These are phyloP conservation scores for Penicillium olsonii DNA, from an alignment of 2,329 filamentous ascomycete genomes.

Conservation along the genomic window DNA sequence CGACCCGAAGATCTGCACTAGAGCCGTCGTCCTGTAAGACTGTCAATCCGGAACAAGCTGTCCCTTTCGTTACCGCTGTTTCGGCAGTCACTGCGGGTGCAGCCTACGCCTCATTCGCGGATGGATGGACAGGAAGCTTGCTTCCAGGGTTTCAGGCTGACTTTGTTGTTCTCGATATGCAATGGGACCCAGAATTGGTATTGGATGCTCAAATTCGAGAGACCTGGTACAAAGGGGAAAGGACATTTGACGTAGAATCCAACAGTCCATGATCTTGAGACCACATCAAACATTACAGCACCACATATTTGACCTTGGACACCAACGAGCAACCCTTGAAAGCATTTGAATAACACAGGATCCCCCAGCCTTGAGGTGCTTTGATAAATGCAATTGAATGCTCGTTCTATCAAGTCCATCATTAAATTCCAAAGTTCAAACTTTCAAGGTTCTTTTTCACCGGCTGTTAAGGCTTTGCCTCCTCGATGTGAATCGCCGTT, in stretches of 20 bases:
- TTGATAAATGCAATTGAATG: too few species aligned
- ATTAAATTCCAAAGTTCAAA: too few species aligned
- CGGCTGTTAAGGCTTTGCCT: neutral
- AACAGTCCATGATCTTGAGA: neutral
- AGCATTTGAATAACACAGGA: too few species aligned
- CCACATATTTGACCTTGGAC: too few species aligned
- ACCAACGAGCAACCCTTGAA: too few species aligned
- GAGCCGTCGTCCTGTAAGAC: conserved; percentile 37
- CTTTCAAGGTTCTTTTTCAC: too few species aligned
- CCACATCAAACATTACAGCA: neutral
- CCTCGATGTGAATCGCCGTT: neutral
- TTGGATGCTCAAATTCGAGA: conserved; percentile 41
- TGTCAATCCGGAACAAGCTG: conserved; percentile 45
- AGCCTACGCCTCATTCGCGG: conserved; percentile 49
- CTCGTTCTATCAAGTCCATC: too few species aligned
- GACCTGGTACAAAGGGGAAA: conserved; percentile 46
- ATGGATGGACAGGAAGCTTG: conserved; percentile 41
- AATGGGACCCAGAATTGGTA: conserved; percentile 40
- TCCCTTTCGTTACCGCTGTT: conserved; percentile 45
- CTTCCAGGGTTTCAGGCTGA: conserved; percentile 42
- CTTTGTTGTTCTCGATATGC: conserved; percentile 47
- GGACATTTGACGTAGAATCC: neutral
- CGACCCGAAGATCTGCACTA: conserved; percentile 48
- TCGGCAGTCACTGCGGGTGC: conserved; percentile 47
- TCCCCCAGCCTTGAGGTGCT: too few species aligned